Evolutionary conservation across 2,329 filamentous ascomycete genomes (phyloP).

Genomic region (Colletotrichum viniferum): DNA sequence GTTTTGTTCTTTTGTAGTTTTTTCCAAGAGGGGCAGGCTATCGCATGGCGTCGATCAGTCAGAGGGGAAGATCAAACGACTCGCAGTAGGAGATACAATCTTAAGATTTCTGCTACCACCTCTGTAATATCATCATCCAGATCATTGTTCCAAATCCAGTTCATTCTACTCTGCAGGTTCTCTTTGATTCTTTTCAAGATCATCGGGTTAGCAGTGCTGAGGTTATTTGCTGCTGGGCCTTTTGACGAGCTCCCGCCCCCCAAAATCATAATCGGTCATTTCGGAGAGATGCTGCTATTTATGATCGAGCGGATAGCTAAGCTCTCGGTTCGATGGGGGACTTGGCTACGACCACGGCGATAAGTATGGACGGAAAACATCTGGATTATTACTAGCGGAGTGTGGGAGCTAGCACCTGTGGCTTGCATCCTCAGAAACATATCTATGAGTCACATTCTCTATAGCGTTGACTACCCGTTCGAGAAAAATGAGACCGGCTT

Average conservation of each 20-base stretch:
- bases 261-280: slow-evolving; percentile 6
- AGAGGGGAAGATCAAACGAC: not conserved
- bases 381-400: slow-evolving; percentile 61
- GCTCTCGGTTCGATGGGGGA: slow-evolving; percentile 32
- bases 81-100: not conserved
- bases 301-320: slow-evolving; percentile 51
- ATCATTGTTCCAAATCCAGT: not conserved
- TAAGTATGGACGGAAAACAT: slow-evolving; percentile 61
- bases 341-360: slow-evolving; percentile 39
- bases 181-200: not conserved
- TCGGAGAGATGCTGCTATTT: slow-evolving; percentile 50
- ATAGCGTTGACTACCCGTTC: slow-evolving; percentile 64
- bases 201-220: slow-evolving; percentile 33
- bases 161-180: not conserved
- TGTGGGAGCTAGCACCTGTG: slow-evolving; percentile 53
- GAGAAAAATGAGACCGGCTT: slow-evolving; percentile 51
- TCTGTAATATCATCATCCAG: not conserved
- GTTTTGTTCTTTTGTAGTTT: not conserved
- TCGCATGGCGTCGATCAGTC: not conserved
- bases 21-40: not conserved
- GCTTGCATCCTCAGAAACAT: slow-evolving; percentile 47
- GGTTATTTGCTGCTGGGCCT: not conserved
- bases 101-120: not conserved
- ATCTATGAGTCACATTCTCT: slow-evolving; percentile 55
- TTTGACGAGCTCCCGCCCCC: not conserved